phyloP scores from a whole-genome alignment of 768 basidiomycete genomes.

The Boletellus sp. region DNA sequence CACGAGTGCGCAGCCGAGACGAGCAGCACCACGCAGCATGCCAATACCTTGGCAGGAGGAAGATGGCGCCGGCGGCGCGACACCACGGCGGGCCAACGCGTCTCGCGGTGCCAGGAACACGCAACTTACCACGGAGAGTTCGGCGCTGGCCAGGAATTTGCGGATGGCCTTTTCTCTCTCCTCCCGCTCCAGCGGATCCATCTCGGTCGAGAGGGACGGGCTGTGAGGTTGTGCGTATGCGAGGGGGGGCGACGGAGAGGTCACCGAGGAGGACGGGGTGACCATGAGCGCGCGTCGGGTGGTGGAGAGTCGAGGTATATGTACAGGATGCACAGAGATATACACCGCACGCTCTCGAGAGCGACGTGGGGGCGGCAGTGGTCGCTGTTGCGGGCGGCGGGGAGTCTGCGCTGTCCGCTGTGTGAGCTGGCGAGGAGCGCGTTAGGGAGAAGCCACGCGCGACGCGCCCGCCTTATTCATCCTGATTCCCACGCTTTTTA shows the following conservation, averaged over 20 bases:
- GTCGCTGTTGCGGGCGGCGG: constrained; percentile 34
- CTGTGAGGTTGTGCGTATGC: constrained; percentile 51
- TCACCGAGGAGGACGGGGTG: constrained; percentile 76
- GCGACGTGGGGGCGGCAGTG: constrained; percentile 11
- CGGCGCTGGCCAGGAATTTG: constrained; percentile 75
- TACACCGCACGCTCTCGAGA: constrained; percentile 11
- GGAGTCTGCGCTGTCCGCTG: constrained; percentile 35
- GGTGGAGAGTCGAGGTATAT: constrained; percentile 7
- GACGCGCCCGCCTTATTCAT: constrained; percentile 39
- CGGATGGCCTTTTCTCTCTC: constrained; percentile 64
- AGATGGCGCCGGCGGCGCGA: constrained; percentile 20
- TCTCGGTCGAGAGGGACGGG: constrained; percentile 39
- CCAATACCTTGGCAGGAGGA: constrained; percentile 3
- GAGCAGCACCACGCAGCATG: background rate
- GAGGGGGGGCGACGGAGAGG: constrained; percentile 76
- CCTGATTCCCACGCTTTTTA: constrained; percentile 31
- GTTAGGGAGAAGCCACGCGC: constrained; percentile 35
- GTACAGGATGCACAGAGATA: constrained; percentile 15
- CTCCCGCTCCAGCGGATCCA: constrained; percentile 47
- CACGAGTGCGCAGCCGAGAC: constrained; percentile 4
- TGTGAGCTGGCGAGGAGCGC: constrained; percentile 36
- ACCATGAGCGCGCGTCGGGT: constrained; percentile 52
- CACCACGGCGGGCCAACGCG: constrained; percentile 41
- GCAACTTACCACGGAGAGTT: constrained; percentile 71
- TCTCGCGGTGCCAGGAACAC: constrained; percentile 33